These are phyloP conservation scores for Mycena galericulata DNA, from an alignment of 768 basidiomycete genomes.

Conservation along the genomic window DNA sequence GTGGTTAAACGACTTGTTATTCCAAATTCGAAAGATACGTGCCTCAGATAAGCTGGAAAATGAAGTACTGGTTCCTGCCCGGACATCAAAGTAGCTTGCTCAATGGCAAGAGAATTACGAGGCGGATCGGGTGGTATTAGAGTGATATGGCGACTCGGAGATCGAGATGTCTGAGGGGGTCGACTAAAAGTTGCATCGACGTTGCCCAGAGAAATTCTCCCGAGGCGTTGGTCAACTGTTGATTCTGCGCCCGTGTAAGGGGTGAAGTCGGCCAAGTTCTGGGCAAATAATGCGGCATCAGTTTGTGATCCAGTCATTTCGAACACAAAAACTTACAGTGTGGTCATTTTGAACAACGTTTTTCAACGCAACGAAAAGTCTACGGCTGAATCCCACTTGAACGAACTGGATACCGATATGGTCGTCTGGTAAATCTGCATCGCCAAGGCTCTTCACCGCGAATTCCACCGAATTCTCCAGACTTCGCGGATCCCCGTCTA, in stretches of 20 bases:
- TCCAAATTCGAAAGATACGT: neutral
- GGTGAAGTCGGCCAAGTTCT: neutral
- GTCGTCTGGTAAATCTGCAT: neutral
- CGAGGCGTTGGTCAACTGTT: neutral
- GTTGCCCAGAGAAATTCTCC: neutral
- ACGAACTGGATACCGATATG: constrained; percentile 4
- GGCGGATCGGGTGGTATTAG: neutral
- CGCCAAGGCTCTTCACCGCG: neutral
- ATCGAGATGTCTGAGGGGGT: neutral
- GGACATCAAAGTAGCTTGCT: neutral
- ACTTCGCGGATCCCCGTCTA: constrained; percentile 3
- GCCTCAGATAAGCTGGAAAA: neutral
- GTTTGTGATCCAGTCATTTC: neutral
- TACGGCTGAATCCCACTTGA: constrained; percentile 13
- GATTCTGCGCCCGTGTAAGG: neutral
- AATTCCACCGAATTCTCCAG: constrained; percentile 13
- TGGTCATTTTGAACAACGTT: constrained; percentile 3
- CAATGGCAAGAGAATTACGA: constrained; percentile 1
- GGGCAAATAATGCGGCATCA: neutral
- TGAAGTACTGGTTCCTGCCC: neutral
- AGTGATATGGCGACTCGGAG: neutral
- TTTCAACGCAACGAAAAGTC: constrained; percentile 6
- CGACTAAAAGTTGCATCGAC: neutral
- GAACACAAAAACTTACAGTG: neutral
- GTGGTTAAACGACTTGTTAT: neutral